Conservation (phyloP, 371 early-diverging fungal species). For the Basidiobolus meristosporus region DNA sequence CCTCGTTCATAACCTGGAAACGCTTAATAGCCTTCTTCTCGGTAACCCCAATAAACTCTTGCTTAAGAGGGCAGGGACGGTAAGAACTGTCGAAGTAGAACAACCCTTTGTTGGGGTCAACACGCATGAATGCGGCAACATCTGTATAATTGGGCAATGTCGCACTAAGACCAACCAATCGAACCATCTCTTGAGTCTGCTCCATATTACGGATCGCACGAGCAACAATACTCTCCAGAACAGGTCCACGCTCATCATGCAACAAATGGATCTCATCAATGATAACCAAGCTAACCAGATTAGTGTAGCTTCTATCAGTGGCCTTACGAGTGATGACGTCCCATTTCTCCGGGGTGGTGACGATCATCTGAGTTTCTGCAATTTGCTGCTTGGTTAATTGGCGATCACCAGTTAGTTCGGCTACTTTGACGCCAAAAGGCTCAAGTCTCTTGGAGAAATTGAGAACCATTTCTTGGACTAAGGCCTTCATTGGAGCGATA, state of each 20-base stretch:
- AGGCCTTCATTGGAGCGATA: conserved; percentile 99
- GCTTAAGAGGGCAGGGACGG: conserved; percentile 90
- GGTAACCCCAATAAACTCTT: conserved; percentile 87
- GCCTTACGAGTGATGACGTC: conserved; percentile 97
- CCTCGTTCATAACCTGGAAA: conserved; percentile 89
- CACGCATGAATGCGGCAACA: conserved; percentile 92
- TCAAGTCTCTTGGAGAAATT: conserved; percentile 69
- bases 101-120: conserved; percentile 55
- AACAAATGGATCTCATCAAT: conserved; percentile 99
- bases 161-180: conserved; percentile 96
- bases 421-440: conserved; percentile 69
- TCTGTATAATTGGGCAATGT: conserved; percentile 98
- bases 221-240: conserved; percentile 90
- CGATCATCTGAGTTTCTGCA: conserved; percentile 87
- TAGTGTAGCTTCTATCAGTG: conserved; percentile 79
- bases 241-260: conserved; percentile 97
- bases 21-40: conserved; percentile 90
- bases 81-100: conserved; percentile 87
- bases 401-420: conserved; percentile 97
- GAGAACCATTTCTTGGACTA: conserved; percentile 95
- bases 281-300: conserved; percentile 83
- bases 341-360: conserved; percentile 99
- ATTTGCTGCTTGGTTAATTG: conserved; percentile 90
- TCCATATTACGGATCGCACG: conserved; percentile 84
- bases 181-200: conserved; percentile 71